These are phyloP conservation scores for Pestalotiopsis sp. DNA, from an alignment of 2,329 filamentous ascomycete species.

Conservation along the genomic window DNA sequence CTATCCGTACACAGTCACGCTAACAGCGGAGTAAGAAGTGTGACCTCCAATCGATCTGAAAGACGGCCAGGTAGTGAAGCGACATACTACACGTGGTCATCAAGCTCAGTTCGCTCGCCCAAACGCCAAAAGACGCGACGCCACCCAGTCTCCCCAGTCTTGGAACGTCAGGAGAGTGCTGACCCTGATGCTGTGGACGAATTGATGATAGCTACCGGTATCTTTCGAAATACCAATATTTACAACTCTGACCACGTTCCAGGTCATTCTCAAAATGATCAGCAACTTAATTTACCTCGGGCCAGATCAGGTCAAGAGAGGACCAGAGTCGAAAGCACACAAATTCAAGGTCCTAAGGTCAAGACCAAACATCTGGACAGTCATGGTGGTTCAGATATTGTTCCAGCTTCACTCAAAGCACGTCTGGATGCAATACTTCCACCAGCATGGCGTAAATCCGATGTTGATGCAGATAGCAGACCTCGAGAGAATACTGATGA, in stretches of 20 bases:
- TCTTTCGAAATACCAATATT: too few relatives aligned
- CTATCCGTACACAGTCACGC: too few relatives aligned
- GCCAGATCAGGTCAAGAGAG: too few relatives aligned
- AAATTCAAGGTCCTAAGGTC: too few relatives aligned
- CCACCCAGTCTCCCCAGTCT: not conserved
- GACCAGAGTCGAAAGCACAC: too few relatives aligned
- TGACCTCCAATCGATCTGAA: not conserved
- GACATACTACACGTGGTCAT: not conserved
- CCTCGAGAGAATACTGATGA: not conserved
- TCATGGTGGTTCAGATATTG: not conserved
- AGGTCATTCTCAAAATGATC: too few relatives aligned
- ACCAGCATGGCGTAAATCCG: not conserved
- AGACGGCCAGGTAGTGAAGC: not conserved
- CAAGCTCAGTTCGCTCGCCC: not conserved
- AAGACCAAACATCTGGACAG: not conserved
- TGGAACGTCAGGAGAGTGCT: too few relatives aligned
- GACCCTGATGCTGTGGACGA: too few relatives aligned
- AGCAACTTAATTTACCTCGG: too few relatives aligned
- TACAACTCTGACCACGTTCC: too few relatives aligned
- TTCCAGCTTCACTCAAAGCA: not conserved
- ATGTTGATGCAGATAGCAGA: not conserved
- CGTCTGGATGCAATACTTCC: not conserved
- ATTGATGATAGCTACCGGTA: too few relatives aligned
- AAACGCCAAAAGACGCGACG: not conserved
- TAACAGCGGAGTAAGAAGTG: too few relatives aligned